Percentiles rank a stretch among this genome's conserved stretches.
Conservation (phyloP, 2,329 filamentous ascomycete genomes). For the Parascedosporium putredinis region DNA sequence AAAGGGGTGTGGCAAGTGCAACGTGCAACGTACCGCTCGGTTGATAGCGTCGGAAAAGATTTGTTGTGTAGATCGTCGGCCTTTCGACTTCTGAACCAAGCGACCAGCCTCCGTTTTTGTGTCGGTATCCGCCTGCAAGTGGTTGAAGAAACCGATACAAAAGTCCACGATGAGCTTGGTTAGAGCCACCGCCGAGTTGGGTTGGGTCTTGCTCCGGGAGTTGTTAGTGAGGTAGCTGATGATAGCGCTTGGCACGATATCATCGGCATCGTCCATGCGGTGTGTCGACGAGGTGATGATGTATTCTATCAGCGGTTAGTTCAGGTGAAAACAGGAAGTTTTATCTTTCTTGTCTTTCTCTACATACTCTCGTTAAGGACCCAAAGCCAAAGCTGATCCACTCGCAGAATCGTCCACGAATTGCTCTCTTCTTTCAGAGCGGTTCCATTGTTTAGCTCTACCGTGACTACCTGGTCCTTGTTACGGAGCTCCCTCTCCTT, state of each 20-base stretch:
- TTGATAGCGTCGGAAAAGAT: conserved; percentile 5
- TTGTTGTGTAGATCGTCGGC: conserved; percentile 1
- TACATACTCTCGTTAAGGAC: conserved; percentile 10
- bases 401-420: conserved; percentile 10
- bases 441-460: neutral
- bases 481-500: conserved; percentile 8
- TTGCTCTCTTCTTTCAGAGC: neutral
- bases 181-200: conserved; percentile 9
- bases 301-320: neutral
- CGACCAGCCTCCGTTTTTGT: no score
- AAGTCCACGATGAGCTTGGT: conserved; percentile 11
- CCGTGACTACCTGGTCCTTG: conserved; percentile 10
- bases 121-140: neutral
- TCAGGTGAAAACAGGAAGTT: conserved; percentile 2
- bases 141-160: conserved; percentile 11
- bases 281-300: conserved; percentile 5
- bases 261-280: neutral
- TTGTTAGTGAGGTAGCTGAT: neutral
- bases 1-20: no score
- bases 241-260: neutral
- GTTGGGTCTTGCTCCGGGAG: neutral
- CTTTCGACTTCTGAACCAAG: conserved; percentile 1
- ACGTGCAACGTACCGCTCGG: conserved; percentile 7
- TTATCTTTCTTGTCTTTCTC: no score
- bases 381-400: conserved; percentile 15